Percentiles rank a stretch among this genome's conserved stretches.
phyloP scores from a whole-genome alignment of 768 basidiomycete genomes.

The Leccinum variicolor region DNA sequence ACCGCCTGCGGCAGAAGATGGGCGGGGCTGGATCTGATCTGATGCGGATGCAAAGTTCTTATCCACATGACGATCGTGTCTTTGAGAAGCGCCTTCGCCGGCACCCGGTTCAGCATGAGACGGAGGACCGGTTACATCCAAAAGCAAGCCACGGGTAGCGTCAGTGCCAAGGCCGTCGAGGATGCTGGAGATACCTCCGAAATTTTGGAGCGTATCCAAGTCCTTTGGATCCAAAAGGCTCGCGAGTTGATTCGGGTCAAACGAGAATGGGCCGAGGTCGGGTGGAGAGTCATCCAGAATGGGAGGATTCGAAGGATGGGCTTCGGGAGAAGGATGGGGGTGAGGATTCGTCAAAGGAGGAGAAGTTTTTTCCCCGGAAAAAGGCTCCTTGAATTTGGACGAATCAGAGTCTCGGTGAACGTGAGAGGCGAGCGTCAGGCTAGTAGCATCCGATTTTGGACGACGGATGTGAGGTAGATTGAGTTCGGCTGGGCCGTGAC shows the following conservation, averaged over 20 bases:
- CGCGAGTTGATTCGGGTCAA: constrained; percentile 74
- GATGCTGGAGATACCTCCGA: constrained; percentile 72
- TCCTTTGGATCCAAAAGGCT: constrained; percentile 89
- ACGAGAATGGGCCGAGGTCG: constrained; percentile 69
- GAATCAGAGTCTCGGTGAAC: constrained; percentile 39
- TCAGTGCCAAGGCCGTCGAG: constrained; percentile 74
- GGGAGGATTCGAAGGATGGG: constrained; percentile 19
- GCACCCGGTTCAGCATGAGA: constrained; percentile 24
- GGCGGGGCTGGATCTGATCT: constrained; percentile 7
- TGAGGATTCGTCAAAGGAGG: constrained; percentile 23
- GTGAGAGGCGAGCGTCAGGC: constrained; percentile 34
- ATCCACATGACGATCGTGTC: constrained; percentile 23
- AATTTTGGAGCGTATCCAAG: constrained; percentile 53
- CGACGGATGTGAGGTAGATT: constrained; percentile 32
- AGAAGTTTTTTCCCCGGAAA: constrained; percentile 4
- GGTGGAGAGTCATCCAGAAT: constrained; percentile 38
- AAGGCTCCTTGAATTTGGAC: constrained; percentile 14
- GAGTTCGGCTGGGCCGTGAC: constrained; percentile 32
- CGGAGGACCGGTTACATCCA: not conserved
- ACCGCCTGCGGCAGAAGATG: constrained; percentile 10
- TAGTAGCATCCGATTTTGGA: constrained; percentile 33
- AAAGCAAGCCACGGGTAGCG: constrained; percentile 41
- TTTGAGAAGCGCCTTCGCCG: constrained; percentile 31
- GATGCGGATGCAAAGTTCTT: not conserved
- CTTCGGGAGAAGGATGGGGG: constrained; percentile 20